phyloP scores from a whole-genome alignment of 2,329 filamentous ascomycete genomes.

The Sarocladium brachiariae region DNA sequence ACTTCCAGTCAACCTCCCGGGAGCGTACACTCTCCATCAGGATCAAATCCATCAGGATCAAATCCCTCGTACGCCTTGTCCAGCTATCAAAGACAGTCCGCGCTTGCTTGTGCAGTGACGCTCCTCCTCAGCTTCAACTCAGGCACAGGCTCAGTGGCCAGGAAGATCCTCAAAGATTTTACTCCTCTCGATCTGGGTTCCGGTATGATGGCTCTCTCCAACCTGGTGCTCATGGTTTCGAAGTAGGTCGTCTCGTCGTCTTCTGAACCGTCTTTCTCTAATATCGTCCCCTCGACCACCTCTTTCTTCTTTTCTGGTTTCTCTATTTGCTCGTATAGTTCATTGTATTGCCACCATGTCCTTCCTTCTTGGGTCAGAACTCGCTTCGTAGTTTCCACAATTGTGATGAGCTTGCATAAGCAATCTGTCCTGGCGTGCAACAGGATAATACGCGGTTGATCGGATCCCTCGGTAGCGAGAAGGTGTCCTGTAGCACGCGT shows the following conservation, averaged over 20 bases:
- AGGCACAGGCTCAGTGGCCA: slow-evolving; percentile 47
- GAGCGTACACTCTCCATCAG: too few relatives aligned
- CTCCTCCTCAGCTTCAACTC: slow-evolving; percentile 45
- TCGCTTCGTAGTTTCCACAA: slow-evolving; percentile 59
- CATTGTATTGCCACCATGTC: slow-evolving; percentile 51
- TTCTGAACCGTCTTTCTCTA: slow-evolving; percentile 19
- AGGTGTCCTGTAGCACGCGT: slow-evolving; percentile 38
- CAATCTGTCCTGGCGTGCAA: slow-evolving; percentile 44
- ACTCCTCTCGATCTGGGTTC: slow-evolving; percentile 36
- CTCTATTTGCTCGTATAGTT: slow-evolving; percentile 40
- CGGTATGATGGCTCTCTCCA: slow-evolving; percentile 46
- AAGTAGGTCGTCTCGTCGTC: slow-evolving; percentile 38
- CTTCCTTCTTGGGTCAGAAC: slow-evolving; percentile 40
- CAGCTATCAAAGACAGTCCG: slow-evolving; percentile 6
- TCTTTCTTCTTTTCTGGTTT: slow-evolving; percentile 23
- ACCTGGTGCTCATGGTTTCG: slow-evolving; percentile 50
- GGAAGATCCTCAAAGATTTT: slow-evolving; percentile 53
- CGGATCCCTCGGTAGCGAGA: slow-evolving; percentile 15
- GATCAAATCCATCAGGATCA: too few relatives aligned
- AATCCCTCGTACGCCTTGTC: background rate
- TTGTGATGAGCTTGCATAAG: slow-evolving; percentile 59
- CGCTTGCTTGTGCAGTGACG: slow-evolving; percentile 40
- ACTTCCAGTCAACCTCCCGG: background rate
- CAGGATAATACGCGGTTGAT: slow-evolving; percentile 30
- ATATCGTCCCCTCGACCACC: slow-evolving; percentile 36